Evolutionary conservation across 202 grass and related monocot genomes (phyloP).

Genomic region (Zoysia matrella): DNA sequence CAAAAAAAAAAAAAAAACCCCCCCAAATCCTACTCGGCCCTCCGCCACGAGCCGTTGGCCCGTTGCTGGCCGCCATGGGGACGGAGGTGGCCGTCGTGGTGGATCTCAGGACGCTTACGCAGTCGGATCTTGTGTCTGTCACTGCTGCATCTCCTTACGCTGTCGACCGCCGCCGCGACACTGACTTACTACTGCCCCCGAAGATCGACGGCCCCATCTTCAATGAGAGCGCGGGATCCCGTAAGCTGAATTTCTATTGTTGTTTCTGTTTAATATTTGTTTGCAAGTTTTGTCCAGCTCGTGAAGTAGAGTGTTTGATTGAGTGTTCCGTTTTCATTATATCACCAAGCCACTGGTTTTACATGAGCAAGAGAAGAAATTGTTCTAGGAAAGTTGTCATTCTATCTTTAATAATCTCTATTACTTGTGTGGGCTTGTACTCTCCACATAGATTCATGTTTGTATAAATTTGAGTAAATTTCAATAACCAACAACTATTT

Average conservation of each 20-base stretch:
- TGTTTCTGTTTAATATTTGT: conserved; percentile 11
- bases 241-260: conserved; percentile 43
- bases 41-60: neutral
- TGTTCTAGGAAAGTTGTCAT: neutral
- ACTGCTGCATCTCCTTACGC: conserved; percentile 55
- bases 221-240: conserved; percentile 96
- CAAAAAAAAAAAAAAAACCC: no score
- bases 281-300: conserved; percentile 4
- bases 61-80: conserved; percentile 57
- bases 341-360: neutral
- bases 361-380: neutral
- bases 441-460: neutral
- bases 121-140: conserved; percentile 68
- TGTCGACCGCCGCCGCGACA: conserved; percentile 54
- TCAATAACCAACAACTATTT: no score
- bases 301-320: conserved; percentile 13
- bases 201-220: conserved; percentile 96
- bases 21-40: no score
- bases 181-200: conserved; percentile 62
- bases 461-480: neutral
- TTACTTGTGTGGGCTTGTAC: neutral
- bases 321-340: neutral
- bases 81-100: conserved; percentile 65
- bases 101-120: conserved; percentile 70
- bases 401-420: neutral